A percentile compares a stretch with the other conserved stretches of the same genome.
Conservation (phyloP, 768 basidiomycete species). For the Tylopilus plumbeoviolaceoides region DNA sequence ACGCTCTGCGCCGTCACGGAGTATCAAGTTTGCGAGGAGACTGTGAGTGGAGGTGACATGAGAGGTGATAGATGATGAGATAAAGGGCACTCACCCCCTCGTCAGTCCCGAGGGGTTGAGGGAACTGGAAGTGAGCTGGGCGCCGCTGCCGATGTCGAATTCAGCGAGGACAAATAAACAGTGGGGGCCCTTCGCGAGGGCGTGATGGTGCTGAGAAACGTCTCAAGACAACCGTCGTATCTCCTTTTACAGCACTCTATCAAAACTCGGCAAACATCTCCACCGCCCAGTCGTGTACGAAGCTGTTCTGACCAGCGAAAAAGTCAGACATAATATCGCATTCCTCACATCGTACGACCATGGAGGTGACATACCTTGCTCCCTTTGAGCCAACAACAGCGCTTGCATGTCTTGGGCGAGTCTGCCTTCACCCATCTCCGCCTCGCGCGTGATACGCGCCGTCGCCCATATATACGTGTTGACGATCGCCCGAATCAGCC, state of each 20-base stretch:
- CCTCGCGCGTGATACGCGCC: conserved; percentile 22
- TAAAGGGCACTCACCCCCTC: too few species aligned
- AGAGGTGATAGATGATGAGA: too few species aligned
- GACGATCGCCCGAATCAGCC: conserved; percentile 13
- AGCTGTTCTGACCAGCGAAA: conserved; percentile 17
- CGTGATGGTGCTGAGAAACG: conserved; percentile 14
- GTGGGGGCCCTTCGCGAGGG: conserved; percentile 59
- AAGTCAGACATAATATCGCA: too few species aligned
- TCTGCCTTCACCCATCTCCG: conserved; percentile 4
- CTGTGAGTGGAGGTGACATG: too few species aligned
- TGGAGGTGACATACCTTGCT: conserved; percentile 37
- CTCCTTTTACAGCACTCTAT: conserved; percentile 28
- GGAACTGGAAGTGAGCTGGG: conserved; percentile 92
- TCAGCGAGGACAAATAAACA: conserved; percentile 97
- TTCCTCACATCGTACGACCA: too few species aligned
- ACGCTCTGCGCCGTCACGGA: conserved; percentile 96
- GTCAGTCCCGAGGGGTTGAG: conserved; percentile 89
- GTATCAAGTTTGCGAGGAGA: conserved; percentile 93
- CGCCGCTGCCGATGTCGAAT: conserved; percentile 95
- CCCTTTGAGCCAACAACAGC: conserved; percentile 19
- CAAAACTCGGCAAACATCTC: conserved; percentile 20
- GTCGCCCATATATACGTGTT: conserved; percentile 25
- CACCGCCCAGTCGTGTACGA: conserved; percentile 22
- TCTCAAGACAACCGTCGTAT: conserved; percentile 8
- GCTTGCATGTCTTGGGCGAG: conserved; percentile 15